Conservation (phyloP, 352 stramenopile genomes). For the Phytophthora sp. region DNA sequence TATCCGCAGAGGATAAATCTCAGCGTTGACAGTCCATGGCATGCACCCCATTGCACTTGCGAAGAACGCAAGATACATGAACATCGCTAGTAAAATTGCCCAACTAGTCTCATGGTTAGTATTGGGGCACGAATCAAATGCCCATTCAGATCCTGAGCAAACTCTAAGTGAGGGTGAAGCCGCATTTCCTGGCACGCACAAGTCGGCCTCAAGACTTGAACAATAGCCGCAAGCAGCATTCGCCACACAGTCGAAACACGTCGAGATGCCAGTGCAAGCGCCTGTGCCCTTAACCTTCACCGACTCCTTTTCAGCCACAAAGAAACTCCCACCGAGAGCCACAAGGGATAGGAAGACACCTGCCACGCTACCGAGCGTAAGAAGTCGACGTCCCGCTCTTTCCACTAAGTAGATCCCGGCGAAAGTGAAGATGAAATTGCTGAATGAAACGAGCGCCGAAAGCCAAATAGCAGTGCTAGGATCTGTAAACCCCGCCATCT, state of each 20-base stretch:
- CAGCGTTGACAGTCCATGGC: slow-evolving; percentile 95
- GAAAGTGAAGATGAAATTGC: slow-evolving; percentile 36
- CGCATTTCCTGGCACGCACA: slow-evolving; percentile 40
- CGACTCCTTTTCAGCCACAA: slow-evolving; percentile 22
- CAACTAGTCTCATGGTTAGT: slow-evolving; percentile 47
- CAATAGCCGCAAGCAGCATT: slow-evolving; percentile 53
- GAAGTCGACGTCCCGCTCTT: slow-evolving; percentile 17
- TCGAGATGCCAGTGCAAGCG: slow-evolving; percentile 44
- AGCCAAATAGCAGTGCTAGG: slow-evolving; percentile 77
- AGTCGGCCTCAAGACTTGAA: slow-evolving; percentile 12
- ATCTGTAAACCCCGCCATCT: slow-evolving; percentile 77
- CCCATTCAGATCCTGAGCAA: slow-evolving; percentile 42
- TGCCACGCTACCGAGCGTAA: slow-evolving; percentile 23
- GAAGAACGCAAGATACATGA: slow-evolving; percentile 81
- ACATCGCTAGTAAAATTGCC: slow-evolving; percentile 67
- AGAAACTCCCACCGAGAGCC: slow-evolving; percentile 28
- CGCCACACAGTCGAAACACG: slow-evolving; percentile 76
- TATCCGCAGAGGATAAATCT: slow-evolving; percentile 93
- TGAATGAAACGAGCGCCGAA: slow-evolving; percentile 58
- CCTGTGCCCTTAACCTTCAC: slow-evolving; percentile 26
- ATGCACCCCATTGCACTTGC: slow-evolving; percentile 86
- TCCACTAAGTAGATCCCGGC: slow-evolving; percentile 32
- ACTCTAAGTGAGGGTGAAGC: slow-evolving; percentile 18
- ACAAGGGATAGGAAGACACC: slow-evolving; percentile 27
- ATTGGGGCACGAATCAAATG: slow-evolving; percentile 54